Evolutionary conservation across 2,329 filamentous ascomycete species (phyloP), one percentile per base, ranked within the genome.

Genomic region (Trichophyton verrucosum): DNA sequence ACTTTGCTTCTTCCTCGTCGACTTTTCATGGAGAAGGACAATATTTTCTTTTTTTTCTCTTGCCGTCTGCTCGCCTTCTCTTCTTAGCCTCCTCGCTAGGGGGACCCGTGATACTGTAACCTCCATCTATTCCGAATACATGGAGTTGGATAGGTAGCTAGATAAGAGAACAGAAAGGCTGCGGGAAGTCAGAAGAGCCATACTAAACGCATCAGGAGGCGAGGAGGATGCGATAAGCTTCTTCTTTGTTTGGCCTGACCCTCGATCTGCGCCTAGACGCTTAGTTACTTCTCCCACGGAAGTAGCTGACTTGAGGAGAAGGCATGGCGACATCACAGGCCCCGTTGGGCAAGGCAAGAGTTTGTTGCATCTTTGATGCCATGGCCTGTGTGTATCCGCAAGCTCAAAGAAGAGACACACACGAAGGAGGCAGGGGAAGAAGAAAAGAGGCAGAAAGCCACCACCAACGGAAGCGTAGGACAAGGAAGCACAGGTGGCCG

Each of bases 401-500:
- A 15, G 27, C 13, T 55, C 51, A 55, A 55, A 51, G 46, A 51
- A 51, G 46, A 55, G 55, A 11, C 33, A 44, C 30, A 57, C 40
- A 57, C 13, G 36, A 6, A 13, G 7, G 55, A 24, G 17, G 40
- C n/a, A 36, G 55, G n/a, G 33, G 15, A 24, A 57, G 22, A 36
- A 55, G 38, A 42, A 33, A 36, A 55, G 33, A 38, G 33, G 6
- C 27, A 57, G 17, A 36, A 36, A 55, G 51, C 51, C 24, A 36
- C 51, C 51, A 38, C 27, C 51, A 55, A 55, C 51, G 15, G n/a
- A 17, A 55, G 4, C 27, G 51, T 55, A 36, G 51, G 15, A 55
- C 51, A 55, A 36, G 51, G 40, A 27, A 55, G 27, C 30, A 55
- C 51, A 36, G 51, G 30, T 55, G 51, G 51, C 51, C 51, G 51